Percentiles rank a stretch among this genome's conserved stretches.
Conservation (phyloP, 2,329 filamentous ascomycete genomes). For the Colletotrichum eremochloae region DNA sequence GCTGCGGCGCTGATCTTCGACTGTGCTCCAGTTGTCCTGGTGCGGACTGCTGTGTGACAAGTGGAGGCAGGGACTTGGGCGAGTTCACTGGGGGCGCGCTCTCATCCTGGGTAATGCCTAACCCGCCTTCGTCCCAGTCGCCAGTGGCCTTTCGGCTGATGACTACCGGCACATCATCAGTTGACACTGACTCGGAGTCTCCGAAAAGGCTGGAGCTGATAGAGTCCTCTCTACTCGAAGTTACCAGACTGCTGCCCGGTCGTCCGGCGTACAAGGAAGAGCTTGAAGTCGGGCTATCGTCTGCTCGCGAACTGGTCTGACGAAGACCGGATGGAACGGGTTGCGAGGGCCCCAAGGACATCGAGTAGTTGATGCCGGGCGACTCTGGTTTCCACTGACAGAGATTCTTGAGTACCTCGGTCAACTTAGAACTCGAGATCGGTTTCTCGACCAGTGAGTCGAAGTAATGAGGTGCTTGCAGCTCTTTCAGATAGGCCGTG, state of each 20-base stretch:
- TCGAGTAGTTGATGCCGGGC: constrained; percentile 58
- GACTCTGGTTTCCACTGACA: constrained; percentile 93
- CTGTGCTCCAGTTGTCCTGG: constrained; percentile 71
- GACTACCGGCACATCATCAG: constrained; percentile 83
- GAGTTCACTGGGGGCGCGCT: constrained; percentile 51
- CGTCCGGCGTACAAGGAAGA: constrained; percentile 79
- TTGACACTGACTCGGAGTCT: constrained; percentile 82
- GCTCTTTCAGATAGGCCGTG: constrained; percentile 96
- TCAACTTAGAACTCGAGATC: constrained; percentile 91
- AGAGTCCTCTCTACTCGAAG: constrained; percentile 88
- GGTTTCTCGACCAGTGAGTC: constrained; percentile 97
- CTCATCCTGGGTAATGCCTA: constrained; percentile 82
- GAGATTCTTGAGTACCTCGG: constrained; percentile 86
- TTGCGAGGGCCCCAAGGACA: constrained; percentile 64
- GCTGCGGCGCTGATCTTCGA: constrained; percentile 65
- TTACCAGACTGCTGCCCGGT: constrained; percentile 81
- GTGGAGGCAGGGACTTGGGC: constrained; percentile 62
- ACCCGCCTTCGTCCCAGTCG: constrained; percentile 83
- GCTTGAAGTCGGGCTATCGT: constrained; percentile 87
- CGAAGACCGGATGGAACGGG: constrained; percentile 75
- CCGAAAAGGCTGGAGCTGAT: constrained; percentile 90
- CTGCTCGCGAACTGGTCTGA: constrained; percentile 72
- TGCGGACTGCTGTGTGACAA: constrained; percentile 74
- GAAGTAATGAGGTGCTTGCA: constrained; percentile 95
- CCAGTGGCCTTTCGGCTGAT: constrained; percentile 80